phyloP scores from a whole-genome alignment of 805 yeast species.

The Hanseniaspora guilliermondii region DNA sequence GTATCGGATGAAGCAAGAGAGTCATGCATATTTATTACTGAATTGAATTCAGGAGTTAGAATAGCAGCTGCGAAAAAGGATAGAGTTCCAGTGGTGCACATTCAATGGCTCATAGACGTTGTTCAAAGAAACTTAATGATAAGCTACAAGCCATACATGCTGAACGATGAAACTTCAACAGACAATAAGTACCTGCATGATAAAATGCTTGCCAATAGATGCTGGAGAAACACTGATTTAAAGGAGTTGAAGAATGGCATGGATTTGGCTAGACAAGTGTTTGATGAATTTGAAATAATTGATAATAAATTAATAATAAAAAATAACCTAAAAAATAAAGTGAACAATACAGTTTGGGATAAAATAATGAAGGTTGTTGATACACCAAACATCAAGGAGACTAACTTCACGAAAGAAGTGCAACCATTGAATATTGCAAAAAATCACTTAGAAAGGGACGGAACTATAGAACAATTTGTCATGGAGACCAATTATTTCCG shows the following conservation, averaged over 20 bases:
- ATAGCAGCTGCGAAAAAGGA: constrained; percentile 30
- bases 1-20: constrained; percentile 24
- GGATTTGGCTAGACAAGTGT: constrained; percentile 2
- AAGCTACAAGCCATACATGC: constrained; percentile 27
- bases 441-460: background rate
- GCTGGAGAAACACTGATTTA: constrained; percentile 4
- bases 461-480: background rate
- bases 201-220: constrained; percentile 6
- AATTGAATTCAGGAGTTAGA: constrained; percentile 22
- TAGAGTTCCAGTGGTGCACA: constrained; percentile 32
- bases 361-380: constrained; percentile 2
- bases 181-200: constrained; percentile 21
- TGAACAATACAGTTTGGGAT: constrained; percentile 11
- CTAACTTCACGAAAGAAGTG: background rate
- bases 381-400: background rate
- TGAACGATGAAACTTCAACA: constrained; percentile 18
- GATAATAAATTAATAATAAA: constrained; percentile 10
- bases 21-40: constrained; percentile 22
- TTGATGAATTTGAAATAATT: constrained; percentile 12
- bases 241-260: background rate
- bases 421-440: background rate
- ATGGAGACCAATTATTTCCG: background rate
- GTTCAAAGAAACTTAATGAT: constrained; percentile 31
- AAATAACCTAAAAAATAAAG: constrained; percentile 6
- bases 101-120: constrained; percentile 35